A percentile compares a stretch with the other conserved stretches of the same genome.
phyloP scores from a whole-genome alignment of 1,284 basidiomycete species.

The Schizophyllum commune region DNA sequence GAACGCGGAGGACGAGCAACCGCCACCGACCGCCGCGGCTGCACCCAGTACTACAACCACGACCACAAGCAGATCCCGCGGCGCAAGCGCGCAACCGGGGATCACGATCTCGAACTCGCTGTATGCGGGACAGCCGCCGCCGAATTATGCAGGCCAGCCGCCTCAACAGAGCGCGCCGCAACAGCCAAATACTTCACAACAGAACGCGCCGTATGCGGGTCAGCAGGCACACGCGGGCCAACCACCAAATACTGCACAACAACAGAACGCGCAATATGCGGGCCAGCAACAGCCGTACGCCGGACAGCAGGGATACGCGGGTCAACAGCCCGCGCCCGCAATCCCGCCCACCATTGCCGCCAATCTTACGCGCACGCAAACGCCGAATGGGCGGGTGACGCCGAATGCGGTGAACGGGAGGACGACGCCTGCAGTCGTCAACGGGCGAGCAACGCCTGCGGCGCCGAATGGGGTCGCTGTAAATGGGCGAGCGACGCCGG shows the following conservation, averaged over 20 bases:
- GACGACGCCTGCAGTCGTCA: neutral
- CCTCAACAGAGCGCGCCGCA: too few relatives aligned
- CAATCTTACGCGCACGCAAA: neutral
- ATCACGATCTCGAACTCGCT: too few relatives aligned
- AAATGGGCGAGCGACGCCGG: neutral
- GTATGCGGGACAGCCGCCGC: too few relatives aligned
- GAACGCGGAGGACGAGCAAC: constrained; percentile 21
- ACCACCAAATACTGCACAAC: neutral
- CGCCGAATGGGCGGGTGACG: neutral
- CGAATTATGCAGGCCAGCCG: too few relatives aligned
- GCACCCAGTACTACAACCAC: too few relatives aligned
- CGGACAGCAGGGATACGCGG: too few relatives aligned
- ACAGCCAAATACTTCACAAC: too few relatives aligned
- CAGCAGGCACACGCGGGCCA: constrained; percentile 1
- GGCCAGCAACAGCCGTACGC: too few relatives aligned
- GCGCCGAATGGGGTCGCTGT: neutral
- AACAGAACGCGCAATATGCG: neutral
- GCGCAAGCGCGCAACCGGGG: too few relatives aligned
- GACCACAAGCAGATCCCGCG: too few relatives aligned
- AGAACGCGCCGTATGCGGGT: neutral
- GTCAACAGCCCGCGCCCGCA: too few relatives aligned
- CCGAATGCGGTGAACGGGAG: neutral
- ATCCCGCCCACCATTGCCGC: too few relatives aligned
- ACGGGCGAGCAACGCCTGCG: neutral
- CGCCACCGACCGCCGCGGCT: constrained; percentile 15